phyloP scores from a whole-genome alignment of 2,329 filamentous ascomycete species.

The Neopestalotiopsis sp. region DNA sequence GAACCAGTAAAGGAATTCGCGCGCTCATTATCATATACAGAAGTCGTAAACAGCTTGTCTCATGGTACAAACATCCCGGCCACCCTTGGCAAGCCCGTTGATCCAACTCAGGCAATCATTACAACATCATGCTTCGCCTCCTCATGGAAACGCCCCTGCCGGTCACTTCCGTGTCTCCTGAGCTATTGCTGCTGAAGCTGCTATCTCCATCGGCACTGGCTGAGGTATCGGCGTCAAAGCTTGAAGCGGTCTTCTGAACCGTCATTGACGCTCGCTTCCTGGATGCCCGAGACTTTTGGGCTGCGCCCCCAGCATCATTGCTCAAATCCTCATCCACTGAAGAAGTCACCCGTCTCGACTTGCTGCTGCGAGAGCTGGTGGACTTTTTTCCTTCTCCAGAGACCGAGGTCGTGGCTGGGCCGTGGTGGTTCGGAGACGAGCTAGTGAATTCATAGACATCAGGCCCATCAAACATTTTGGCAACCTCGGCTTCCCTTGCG shows the following conservation, averaged over 20 bases:
- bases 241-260: slow-evolving; percentile 40
- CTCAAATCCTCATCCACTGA: slow-evolving; percentile 42
- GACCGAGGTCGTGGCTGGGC: slow-evolving; percentile 25
- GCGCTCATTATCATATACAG: slow-evolving; percentile 21
- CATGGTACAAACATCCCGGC: slow-evolving; percentile 15
- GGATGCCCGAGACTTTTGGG: slow-evolving; percentile 29
- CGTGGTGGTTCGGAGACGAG: slow-evolving; percentile 46
- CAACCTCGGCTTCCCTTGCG: slow-evolving; percentile 35
- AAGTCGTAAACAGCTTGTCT: slow-evolving; percentile 13
- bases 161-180: slow-evolving; percentile 32
- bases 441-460: slow-evolving; percentile 63
- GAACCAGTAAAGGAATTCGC: slow-evolving; percentile 18
- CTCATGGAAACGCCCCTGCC: slow-evolving; percentile 41
- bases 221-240: slow-evolving; percentile 28
- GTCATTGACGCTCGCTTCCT: slow-evolving; percentile 52
- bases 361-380: slow-evolving; percentile 38
- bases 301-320: slow-evolving; percentile 33
- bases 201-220: slow-evolving; percentile 39
- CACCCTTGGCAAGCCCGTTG: slow-evolving; percentile 22
- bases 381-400: slow-evolving; percentile 28
- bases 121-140: slow-evolving; percentile 66
- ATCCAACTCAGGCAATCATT: slow-evolving; percentile 32
- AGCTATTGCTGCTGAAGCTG: slow-evolving; percentile 34
- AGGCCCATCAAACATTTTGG: slow-evolving; percentile 32
- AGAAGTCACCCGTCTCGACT: slow-evolving; percentile 46